A percentile compares a stretch with the other conserved stretches of the same genome.
These are phyloP conservation scores for Penicillium odoratum DNA, from an alignment of 495 filamentous ascomycete species.

Conservation along the genomic window DNA sequence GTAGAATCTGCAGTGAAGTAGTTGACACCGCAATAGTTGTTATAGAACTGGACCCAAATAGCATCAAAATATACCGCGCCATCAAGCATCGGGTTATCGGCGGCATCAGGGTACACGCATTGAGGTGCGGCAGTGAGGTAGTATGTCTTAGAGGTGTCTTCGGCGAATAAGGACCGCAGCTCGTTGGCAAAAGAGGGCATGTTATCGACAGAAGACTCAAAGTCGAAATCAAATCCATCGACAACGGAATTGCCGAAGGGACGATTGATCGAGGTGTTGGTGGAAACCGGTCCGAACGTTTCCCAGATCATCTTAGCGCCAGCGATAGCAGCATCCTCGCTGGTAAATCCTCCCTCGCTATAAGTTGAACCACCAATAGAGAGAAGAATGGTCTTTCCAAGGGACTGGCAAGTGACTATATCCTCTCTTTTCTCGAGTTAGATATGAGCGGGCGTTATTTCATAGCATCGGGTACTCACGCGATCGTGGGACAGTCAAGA, in stretches of 20 bases:
- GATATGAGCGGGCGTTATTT: constrained; percentile 6
- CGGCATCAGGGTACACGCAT: constrained; percentile 63
- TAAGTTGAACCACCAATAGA: constrained; percentile 67
- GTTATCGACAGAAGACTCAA: constrained; percentile 51
- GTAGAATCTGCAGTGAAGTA: constrained; percentile 44
- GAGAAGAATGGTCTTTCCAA: constrained; percentile 65
- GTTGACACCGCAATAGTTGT: constrained; percentile 66
- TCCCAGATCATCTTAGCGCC: constrained; percentile 64
- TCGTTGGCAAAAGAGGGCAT: constrained; percentile 56
- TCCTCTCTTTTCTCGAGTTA: constrained; percentile 41
- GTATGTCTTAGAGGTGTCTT: constrained; percentile 49
- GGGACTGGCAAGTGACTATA: constrained; percentile 63
- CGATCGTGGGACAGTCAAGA: constrained; percentile 62
- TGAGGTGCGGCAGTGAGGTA: constrained; percentile 68
- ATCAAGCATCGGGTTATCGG: constrained; percentile 58
- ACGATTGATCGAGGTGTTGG: constrained; percentile 36
- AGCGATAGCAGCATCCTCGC: constrained; percentile 46
- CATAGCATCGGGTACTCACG: constrained; percentile 32
- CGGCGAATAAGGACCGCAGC: constrained; percentile 55
- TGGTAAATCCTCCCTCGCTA: constrained; percentile 60
- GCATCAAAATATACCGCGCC: constrained; percentile 58
- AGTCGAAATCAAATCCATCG: constrained; percentile 75
- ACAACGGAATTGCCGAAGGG: constrained; percentile 66
- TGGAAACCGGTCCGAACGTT: constrained; percentile 55
- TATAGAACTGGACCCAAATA: constrained; percentile 73